These are phyloP conservation scores for Colletotrichum chrysophilum DNA, from an alignment of 2,329 filamentous ascomycete species.

Conservation along the genomic window DNA sequence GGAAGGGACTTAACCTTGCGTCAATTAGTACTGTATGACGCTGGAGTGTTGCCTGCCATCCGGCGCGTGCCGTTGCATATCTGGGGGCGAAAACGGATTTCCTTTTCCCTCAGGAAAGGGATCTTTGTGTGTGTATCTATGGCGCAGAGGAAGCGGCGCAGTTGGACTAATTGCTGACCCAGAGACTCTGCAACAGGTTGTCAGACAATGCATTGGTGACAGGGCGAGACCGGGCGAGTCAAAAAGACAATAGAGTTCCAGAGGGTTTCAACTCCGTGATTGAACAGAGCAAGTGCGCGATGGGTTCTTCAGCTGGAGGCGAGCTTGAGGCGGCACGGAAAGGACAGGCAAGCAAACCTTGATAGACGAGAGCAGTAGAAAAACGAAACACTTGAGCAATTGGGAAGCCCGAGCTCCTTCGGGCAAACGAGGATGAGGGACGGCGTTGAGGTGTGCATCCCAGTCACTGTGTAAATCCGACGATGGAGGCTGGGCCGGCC, in stretches of 20 bases:
- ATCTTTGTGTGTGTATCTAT: background rate
- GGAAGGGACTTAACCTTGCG: background rate
- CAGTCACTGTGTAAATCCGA: slow-evolving; percentile 8
- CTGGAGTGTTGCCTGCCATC: background rate
- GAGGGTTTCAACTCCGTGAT: slow-evolving; percentile 11
- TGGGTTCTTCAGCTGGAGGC: background rate
- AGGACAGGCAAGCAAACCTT: background rate
- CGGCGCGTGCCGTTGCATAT: background rate
- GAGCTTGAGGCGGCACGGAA: background rate
- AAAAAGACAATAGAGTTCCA: background rate
- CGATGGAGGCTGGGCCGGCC: background rate
- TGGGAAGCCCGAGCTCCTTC: background rate
- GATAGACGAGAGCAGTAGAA: background rate
- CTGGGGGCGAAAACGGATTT: background rate
- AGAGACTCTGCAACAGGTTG: background rate
- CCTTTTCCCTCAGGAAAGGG: background rate
- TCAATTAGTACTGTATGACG: background rate
- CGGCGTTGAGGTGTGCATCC: background rate
- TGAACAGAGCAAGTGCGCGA: background rate
- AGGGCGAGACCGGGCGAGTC: background rate
- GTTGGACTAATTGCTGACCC: background rate
- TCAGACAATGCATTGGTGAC: background rate
- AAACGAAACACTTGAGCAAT: background rate
- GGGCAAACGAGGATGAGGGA: background rate
- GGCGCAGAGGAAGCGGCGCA: background rate